These are phyloP conservation scores for Solanum infundibuliforme DNA, from an alignment of 257 asterid genomes.

Conservation along the genomic window DNA sequence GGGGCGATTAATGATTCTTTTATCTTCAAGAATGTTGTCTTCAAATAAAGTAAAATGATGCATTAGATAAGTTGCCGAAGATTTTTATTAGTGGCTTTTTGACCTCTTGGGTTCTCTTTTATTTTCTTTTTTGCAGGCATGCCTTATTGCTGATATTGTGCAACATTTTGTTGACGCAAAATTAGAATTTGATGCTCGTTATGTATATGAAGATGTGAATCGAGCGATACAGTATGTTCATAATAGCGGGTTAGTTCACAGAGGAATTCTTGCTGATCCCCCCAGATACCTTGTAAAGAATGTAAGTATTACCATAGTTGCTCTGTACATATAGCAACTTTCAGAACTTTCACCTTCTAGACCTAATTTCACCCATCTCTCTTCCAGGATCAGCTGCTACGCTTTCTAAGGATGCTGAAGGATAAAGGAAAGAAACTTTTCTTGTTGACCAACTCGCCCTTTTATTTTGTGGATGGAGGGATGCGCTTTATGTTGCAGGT, in stretches of 20 bases:
- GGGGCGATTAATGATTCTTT: background rate
- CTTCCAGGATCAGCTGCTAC: slow-evolving; percentile 60
- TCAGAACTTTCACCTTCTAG: background rate
- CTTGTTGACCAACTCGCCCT: slow-evolving; percentile 90
- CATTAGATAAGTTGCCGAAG: background rate
- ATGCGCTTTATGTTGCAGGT: slow-evolving; percentile 92
- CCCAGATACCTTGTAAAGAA: slow-evolving; percentile 73
- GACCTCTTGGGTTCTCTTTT: background rate
- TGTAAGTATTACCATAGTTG: slow-evolving; percentile 27
- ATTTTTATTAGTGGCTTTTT: background rate
- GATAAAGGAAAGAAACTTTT: slow-evolving; percentile 94
- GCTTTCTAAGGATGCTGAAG: slow-evolving; percentile 61
- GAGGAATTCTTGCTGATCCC: slow-evolving; percentile 81
- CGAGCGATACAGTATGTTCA: slow-evolving; percentile 92
- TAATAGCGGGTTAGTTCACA: slow-evolving; percentile 76
- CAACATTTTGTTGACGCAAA: slow-evolving; percentile 96
- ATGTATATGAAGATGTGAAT: slow-evolving; percentile 83
- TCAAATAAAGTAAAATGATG: background rate
- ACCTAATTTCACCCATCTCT: background rate
- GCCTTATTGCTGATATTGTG: slow-evolving; percentile 92
- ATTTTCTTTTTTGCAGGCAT: slow-evolving; percentile 46
- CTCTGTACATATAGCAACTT: background rate
- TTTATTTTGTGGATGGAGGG: slow-evolving; percentile 95
- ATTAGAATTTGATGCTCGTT: slow-evolving; percentile 85
- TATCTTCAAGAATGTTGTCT: background rate